phyloP scores from a whole-genome alignment of 2,329 filamentous ascomycete genomes.

The Aspergillus sp. region DNA sequence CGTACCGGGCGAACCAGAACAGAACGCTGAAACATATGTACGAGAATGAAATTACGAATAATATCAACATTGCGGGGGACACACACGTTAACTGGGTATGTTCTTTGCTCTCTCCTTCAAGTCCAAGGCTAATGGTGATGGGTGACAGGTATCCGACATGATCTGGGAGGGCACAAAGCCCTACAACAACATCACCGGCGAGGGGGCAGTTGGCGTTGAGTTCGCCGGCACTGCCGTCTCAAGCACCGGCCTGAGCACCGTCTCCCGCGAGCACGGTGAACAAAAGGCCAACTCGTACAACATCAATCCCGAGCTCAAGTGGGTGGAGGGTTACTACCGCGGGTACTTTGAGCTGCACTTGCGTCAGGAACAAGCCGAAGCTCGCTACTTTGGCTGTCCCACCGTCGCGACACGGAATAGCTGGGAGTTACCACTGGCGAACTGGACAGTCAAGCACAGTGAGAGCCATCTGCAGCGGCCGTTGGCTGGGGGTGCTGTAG shows the following conservation, averaged over 20 bases:
- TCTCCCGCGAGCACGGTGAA: constrained; percentile 49
- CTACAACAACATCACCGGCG: constrained; percentile 56
- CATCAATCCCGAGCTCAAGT: constrained; percentile 65
- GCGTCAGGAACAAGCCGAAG: constrained; percentile 57
- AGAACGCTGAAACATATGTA: constrained; percentile 67
- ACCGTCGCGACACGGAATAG: constrained; percentile 49
- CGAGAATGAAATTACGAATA: constrained; percentile 68
- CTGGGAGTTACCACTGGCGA: constrained; percentile 66
- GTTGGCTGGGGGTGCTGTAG: constrained; percentile 50
- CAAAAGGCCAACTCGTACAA: constrained; percentile 20
- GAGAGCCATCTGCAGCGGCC: constrained; percentile 59
- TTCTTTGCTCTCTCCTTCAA: neutral
- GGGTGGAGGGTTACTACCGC: constrained; percentile 72
- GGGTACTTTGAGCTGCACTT: constrained; percentile 70
- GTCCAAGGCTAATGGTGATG: neutral
- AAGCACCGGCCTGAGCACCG: constrained; percentile 55
- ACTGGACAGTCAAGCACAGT: constrained; percentile 66
- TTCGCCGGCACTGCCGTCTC: constrained; percentile 68
- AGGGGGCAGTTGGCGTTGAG: constrained; percentile 60
- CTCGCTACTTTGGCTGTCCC: constrained; percentile 59
- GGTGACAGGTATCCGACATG: constrained; percentile 45
- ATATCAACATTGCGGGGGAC: constrained; percentile 71
- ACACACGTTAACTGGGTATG: constrained; percentile 65
- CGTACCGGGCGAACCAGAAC: constrained; percentile 70
- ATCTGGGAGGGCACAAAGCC: constrained; percentile 55